A percentile compares a stretch with the other conserved stretches of the same genome.
These are phyloP conservation scores for Kodamaea neixiangensis DNA, from an alignment of 805 yeast genomes.

Conservation along the genomic window DNA sequence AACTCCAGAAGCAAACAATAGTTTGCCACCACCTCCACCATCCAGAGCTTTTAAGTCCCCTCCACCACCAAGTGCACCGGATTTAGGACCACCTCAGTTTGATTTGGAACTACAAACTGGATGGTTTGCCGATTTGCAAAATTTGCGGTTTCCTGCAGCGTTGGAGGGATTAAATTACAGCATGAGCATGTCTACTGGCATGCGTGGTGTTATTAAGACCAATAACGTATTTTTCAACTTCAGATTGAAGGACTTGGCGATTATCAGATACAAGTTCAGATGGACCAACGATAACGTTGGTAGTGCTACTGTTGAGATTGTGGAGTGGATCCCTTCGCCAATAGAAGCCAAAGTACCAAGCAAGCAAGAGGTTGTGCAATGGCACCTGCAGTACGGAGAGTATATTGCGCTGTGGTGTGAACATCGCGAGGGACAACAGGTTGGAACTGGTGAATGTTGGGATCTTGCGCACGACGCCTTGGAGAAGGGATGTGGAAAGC, in stretches of 20 bases:
- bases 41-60: constrained; percentile 23
- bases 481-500: constrained; percentile 55
- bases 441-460: constrained; percentile 65
- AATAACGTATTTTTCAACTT: constrained; percentile 33
- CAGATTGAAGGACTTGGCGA: constrained; percentile 46
- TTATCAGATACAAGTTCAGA: constrained; percentile 31
- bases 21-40: constrained; percentile 36
- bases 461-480: constrained; percentile 58
- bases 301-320: constrained; percentile 28
- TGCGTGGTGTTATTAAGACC: constrained; percentile 14
- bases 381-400: constrained; percentile 46
- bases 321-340: constrained; percentile 47
- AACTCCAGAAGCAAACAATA: background rate
- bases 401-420: constrained; percentile 59
- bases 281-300: constrained; percentile 38
- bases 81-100: constrained; percentile 31
- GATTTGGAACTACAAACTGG: constrained; percentile 46
- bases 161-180: constrained; percentile 38
- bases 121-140: constrained; percentile 45
- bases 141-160: constrained; percentile 36
- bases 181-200: constrained; percentile 2
- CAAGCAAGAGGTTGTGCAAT: constrained; percentile 31
- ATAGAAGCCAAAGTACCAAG: constrained; percentile 27
- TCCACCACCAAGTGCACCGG: constrained; percentile 20
- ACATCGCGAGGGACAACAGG: constrained; percentile 45